Conservation (phyloP, 148 eudicot genomes). For the Amaranthus cruentus region DNA sequence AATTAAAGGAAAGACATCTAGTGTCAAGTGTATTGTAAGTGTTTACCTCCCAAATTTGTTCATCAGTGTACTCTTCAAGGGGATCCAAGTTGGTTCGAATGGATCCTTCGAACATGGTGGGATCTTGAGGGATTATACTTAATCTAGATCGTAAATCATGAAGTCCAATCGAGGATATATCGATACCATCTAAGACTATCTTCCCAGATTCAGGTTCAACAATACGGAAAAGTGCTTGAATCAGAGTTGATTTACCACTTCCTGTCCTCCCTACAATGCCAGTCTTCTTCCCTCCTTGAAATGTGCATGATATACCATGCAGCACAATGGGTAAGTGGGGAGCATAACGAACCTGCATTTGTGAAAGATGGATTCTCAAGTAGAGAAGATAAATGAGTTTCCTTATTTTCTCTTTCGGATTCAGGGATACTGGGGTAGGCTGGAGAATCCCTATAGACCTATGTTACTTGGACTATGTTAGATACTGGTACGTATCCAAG, state of each 20-base stretch:
- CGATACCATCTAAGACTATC: slow-evolving; percentile 41
- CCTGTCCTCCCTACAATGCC: slow-evolving; percentile 70
- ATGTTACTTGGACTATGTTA: too few relatives aligned
- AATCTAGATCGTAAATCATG: slow-evolving; percentile 55
- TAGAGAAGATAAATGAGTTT: too few relatives aligned
- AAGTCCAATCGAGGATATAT: slow-evolving; percentile 46
- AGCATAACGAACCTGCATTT: slow-evolving; percentile 46
- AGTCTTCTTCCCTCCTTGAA: slow-evolving; percentile 46
- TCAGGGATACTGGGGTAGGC: too few relatives aligned
- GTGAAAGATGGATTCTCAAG: background rate
- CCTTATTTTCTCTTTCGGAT: too few relatives aligned
- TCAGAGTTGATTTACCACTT: slow-evolving; percentile 68
- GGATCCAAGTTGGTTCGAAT: slow-evolving; percentile 61
- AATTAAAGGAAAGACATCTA: background rate
- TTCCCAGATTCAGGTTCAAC: slow-evolving; percentile 54
- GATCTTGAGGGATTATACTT: slow-evolving; percentile 68
- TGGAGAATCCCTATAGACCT: too few relatives aligned
- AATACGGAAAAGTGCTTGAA: slow-evolving; percentile 57
- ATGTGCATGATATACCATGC: slow-evolving; percentile 57
- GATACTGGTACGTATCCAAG: too few relatives aligned
- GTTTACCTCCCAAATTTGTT: slow-evolving; percentile 60
- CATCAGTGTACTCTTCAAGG: slow-evolving; percentile 53
- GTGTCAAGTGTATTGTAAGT: background rate
- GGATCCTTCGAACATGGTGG: slow-evolving; percentile 68
- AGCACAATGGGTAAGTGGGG: slow-evolving; percentile 56